phyloP scores from a whole-genome alignment of 192 early-diverging fungal genomes.

The Obelidium mucronatum region DNA sequence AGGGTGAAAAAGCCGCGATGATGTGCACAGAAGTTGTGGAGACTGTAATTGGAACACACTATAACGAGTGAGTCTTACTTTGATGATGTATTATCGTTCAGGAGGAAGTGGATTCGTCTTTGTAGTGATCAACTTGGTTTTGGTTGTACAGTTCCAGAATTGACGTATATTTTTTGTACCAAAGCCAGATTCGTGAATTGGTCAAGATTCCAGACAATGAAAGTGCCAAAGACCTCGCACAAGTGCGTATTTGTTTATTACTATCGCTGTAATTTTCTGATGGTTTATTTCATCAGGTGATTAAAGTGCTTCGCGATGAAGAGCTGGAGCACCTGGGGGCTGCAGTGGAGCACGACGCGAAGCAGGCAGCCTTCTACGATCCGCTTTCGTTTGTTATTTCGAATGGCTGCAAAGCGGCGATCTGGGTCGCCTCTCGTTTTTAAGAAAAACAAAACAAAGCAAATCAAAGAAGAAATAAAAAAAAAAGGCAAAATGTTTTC shows the following conservation, averaged over 20 bases:
- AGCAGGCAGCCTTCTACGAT: slow-evolving; percentile 81
- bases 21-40: slow-evolving; percentile 99
- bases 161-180: neutral
- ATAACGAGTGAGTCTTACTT: slow-evolving; percentile 79
- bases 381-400: slow-evolving; percentile 79
- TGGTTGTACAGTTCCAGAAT: neutral
- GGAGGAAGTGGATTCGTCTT: too few relatives aligned
- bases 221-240: slow-evolving; percentile 41
- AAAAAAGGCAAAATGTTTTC: neutral
- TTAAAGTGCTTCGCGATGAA: slow-evolving; percentile 91
- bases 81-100: too few relatives aligned
- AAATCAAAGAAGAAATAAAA: neutral
- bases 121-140: too few relatives aligned
- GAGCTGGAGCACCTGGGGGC: slow-evolving; percentile 94
- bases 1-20: slow-evolving; percentile 92
- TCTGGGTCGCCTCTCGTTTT: slow-evolving; percentile 87
- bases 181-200: slow-evolving; percentile 81
- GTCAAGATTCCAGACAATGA: slow-evolving; percentile 71
- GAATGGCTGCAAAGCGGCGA: slow-evolving; percentile 89
- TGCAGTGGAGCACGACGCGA: slow-evolving; percentile 86
- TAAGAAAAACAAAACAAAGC: slow-evolving; percentile 53
- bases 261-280: too few relatives aligned
- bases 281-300: slow-evolving; percentile 53
- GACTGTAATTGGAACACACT: slow-evolving; percentile 94
- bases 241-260: slow-evolving; percentile 3